A percentile compares a stretch with the other conserved stretches of the same genome.
phyloP scores from a whole-genome alignment of 108 stramenopile genomes.

The Licmophora abbreviata region DNA sequence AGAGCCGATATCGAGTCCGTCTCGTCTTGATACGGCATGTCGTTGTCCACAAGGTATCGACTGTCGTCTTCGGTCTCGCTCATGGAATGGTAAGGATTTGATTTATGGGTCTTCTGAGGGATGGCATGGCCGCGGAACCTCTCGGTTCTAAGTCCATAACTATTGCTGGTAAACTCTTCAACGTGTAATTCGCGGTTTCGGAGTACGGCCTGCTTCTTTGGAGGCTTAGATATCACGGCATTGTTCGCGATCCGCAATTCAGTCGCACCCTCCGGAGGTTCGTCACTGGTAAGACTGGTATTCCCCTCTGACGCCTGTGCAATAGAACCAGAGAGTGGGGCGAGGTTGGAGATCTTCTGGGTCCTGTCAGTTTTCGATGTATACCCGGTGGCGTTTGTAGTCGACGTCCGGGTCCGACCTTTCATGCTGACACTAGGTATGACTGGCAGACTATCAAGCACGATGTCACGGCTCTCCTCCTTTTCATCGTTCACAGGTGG shows the following conservation, averaged over 20 bases:
- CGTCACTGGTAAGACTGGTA: background rate
- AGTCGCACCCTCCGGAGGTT: background rate
- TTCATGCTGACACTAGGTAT: background rate
- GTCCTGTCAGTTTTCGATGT: constrained; percentile 31
- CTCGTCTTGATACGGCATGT: constrained; percentile 6
- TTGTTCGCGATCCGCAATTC: background rate
- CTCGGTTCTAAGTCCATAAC: constrained; percentile 24
- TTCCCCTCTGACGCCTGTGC: background rate
- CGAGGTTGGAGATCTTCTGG: constrained; percentile 14
- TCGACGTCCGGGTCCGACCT: constrained; percentile 7
- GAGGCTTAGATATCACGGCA: background rate
- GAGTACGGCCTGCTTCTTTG: background rate
- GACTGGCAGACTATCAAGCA: background rate
- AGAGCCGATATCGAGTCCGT: constrained; percentile 44
- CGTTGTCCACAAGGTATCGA: constrained; percentile 13
- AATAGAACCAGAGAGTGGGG: background rate
- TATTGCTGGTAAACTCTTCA: constrained; percentile 27
- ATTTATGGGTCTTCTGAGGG: background rate
- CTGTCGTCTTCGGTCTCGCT: constrained; percentile 5
- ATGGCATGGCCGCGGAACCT: constrained; percentile 16
- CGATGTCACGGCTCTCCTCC: background rate
- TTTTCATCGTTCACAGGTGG: too few relatives aligned
- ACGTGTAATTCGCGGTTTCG: constrained; percentile 37
- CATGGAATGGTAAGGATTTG: background rate
- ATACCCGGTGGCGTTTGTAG: constrained; percentile 12